Evolutionary conservation across 1,139 yeast species (phyloP), one percentile per base, ranked within the genome.

Genomic region (Blastobotrys arbuscula): DNA sequence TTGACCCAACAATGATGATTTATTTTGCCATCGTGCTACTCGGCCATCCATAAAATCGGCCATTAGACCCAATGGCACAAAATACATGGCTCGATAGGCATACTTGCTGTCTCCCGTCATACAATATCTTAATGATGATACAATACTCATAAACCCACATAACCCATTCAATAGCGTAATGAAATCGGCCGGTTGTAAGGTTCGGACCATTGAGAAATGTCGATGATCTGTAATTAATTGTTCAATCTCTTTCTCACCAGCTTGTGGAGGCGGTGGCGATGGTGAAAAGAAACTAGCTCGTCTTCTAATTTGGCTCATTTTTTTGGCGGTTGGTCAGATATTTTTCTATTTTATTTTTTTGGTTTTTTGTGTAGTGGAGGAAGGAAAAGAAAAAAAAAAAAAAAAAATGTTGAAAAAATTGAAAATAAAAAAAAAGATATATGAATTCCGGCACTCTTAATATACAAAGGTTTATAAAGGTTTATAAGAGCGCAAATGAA

Each of bases 31-130:
- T 60, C 98, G 78, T 5, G 98, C 98, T 8, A 92, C 98, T 61
- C 96, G 81, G 26, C 98, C 98, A 65, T 92, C 98, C 65, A 92
- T 84, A 65, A 92, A 89, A 68, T 92, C 98, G 66, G 90, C 90
- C 64, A 92, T 88, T 61, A 90, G 78, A 6, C 98, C 98, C 59
- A 90, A 73, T 18, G 87, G 77, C 42, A 88, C 87, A 67, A 90
- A 86, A 57, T 84, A 81, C 70, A 89, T 92, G 2, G 97, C 96
- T 59, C 96, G 76, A 69, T 84, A 89, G 34, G 88, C 82, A 67
- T 88, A 86, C 61, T 79, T 49, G 43, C 45, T 36, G 23, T 53
- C 56, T 30, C 55, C 59, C 8, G 60, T 53, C 50, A 53, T 44
- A 35, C 58, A 79, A 67, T 79, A 92, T 61, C 96, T 76, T 55